Conservation (phyloP, 1,139 yeast genomes). For the Yarrowia galli region DNA sequence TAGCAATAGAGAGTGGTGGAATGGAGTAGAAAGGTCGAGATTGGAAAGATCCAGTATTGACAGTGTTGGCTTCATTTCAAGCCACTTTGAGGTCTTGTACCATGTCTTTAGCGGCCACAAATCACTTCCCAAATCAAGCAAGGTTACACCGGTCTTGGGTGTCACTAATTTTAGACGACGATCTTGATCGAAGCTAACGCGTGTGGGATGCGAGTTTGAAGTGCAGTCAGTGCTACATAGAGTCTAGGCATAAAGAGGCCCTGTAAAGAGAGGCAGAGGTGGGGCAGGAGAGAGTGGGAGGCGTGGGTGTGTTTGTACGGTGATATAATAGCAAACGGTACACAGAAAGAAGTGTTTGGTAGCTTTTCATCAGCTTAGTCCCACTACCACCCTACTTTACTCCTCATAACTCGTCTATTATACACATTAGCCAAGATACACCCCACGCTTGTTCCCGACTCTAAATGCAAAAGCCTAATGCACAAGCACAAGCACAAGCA, state of each 20-base stretch:
- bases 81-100: background rate
- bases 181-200: slow-evolving; percentile 32
- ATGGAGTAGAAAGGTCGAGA: background rate
- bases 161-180: slow-evolving; percentile 32
- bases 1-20: background rate
- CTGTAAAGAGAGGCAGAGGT: background rate
- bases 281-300: background rate
- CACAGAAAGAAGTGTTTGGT: no score
- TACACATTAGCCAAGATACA: background rate
- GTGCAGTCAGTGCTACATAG: background rate
- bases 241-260: background rate
- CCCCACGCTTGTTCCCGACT: slow-evolving; percentile 31
- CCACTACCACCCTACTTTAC: no score
- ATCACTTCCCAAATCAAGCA: background rate
- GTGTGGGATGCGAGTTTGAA: slow-evolving; percentile 9
- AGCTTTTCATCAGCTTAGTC: no score
- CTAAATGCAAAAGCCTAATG: slow-evolving; percentile 9
- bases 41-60: background rate
- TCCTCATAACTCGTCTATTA: background rate
- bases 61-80: background rate
- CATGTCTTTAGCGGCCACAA: no score
- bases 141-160: slow-evolving; percentile 4
- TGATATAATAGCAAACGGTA: no score
- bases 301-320: no score
- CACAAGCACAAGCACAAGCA: slow-evolving; percentile 1